Percentiles rank a stretch among this genome's conserved stretches.
Evolutionary conservation across 148 eudicot species (phyloP).

Genomic region (Euryodendron excelsum): DNA sequence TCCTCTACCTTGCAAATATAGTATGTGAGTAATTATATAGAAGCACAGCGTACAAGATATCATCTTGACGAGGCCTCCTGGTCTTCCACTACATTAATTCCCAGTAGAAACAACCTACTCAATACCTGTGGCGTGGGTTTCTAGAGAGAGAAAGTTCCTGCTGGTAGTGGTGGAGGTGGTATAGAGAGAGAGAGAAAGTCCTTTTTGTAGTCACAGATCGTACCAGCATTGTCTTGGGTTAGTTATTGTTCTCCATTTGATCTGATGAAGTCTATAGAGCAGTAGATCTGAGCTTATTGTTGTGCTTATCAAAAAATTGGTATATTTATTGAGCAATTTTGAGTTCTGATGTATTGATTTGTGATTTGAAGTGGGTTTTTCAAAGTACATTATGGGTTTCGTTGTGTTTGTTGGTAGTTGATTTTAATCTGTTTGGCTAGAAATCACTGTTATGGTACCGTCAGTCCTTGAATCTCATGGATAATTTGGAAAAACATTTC

Average conservation of each 20-base stretch:
- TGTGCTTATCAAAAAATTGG: neutral
- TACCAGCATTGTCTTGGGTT: constrained; percentile 15
- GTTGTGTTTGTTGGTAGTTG: neutral
- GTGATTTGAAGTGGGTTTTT: constrained; percentile 4
- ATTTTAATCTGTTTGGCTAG: neutral
- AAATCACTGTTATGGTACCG: neutral
- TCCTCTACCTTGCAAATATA: too few relatives aligned
- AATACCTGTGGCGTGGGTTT: neutral
- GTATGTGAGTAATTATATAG: too few relatives aligned
- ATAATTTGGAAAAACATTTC: neutral
- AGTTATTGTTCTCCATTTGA: constrained; percentile 1
- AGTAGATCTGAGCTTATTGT: neutral
- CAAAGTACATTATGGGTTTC: neutral
- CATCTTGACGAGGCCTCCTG: neutral
- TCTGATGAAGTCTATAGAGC: neutral
- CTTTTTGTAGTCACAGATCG: neutral
- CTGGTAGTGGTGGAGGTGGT: too few relatives aligned
- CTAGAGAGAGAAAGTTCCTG: too few relatives aligned
- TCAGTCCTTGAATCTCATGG: neutral
- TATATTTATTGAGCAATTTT: neutral
- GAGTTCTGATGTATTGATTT: neutral
- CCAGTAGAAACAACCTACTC: neutral
- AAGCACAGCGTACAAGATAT: neutral
- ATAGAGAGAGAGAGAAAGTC: neutral
- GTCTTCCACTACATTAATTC: neutral